Evolutionary conservation across 768 basidiomycete genomes (phyloP).

Genomic region (Lentinus tigrinus): DNA sequence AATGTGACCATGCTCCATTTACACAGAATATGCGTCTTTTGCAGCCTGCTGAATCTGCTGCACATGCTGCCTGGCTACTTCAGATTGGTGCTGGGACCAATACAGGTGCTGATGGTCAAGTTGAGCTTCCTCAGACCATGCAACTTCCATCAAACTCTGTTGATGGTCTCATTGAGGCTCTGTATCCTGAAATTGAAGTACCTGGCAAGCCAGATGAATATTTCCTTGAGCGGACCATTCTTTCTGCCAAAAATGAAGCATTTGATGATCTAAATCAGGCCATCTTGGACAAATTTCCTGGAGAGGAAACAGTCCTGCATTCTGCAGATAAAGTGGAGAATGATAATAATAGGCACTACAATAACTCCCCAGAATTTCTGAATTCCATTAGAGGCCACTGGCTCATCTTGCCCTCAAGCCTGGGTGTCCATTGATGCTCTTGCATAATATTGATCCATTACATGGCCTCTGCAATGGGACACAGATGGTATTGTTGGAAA

Average conservation of each 20-base stretch:
- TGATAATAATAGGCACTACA: slow-evolving; percentile 29
- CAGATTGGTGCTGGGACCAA: slow-evolving; percentile 9
- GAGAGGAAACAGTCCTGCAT: slow-evolving; percentile 18
- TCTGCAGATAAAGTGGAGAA: slow-evolving; percentile 24
- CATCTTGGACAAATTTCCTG: slow-evolving; percentile 20
- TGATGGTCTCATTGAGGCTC: background rate
- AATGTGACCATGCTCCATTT: slow-evolving; percentile 33
- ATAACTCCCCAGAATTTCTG: slow-evolving; percentile 34
- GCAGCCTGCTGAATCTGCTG: slow-evolving; percentile 16
- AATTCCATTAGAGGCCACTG: slow-evolving; percentile 37
- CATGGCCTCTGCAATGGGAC: slow-evolving; percentile 38
- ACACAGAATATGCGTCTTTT: slow-evolving; percentile 42
- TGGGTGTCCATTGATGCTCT: slow-evolving; percentile 38
- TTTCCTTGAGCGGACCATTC: slow-evolving; percentile 37
- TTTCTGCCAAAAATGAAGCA: slow-evolving; percentile 36
- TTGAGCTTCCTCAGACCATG: background rate
- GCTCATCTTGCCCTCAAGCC: slow-evolving; percentile 8
- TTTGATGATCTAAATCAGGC: slow-evolving; percentile 32
- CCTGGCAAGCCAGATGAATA: slow-evolving; percentile 27
- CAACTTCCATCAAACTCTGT: background rate
- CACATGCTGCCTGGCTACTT: slow-evolving; percentile 13
- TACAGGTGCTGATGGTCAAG: background rate
- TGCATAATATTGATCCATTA: slow-evolving; percentile 40
- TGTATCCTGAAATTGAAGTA: background rate
- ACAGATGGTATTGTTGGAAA: slow-evolving; percentile 27